Base-by-base conservation (phyloP, 805 yeast species). In the Myxozyma neglecta region DNA sequence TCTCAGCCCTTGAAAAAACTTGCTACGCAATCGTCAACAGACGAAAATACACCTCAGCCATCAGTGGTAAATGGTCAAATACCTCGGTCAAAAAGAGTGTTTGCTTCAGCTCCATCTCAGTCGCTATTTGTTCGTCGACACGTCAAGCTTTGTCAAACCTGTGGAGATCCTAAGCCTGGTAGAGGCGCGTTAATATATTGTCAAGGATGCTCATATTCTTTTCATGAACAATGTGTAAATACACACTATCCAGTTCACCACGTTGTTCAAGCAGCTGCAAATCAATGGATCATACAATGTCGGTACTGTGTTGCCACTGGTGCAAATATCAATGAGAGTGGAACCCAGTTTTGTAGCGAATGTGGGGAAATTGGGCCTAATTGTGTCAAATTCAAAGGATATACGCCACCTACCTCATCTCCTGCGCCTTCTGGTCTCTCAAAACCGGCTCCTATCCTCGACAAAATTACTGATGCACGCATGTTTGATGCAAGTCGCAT, bases 141-240 rank as follows among this genome's bases (percentile, higher is more conserved):
- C 46, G 9, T 45, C 14, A 45, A 35, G 14, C 50, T 37, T 18
- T 62, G 65, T 20, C 53, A 59, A 50, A 44, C 35, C 16, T 53
- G 49, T 34, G 46, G 32, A 14, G 46, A 51, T n/a, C 16, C 44
- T 16, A 29, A 39, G 10, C 6, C 32, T 16, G 16, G 39, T 18
- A 44, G 44, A 50, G 65, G 59, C 32, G 40, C 20, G 6, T 18
- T 60, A 37, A 16, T 63, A 6, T 50, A 56, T 20, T 63, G 66
- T 35, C 66, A 63, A n/a, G 65, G 66, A 11, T 63, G 66, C 35
- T 60, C 65, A 18, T 59, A 45, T 32, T 49, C 65, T 7, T 59
- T 29, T 32, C 66, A 63, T 35, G 66, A 40, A 6, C 11, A 16
- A 7, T 63, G 66, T 18, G 29, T 29, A 24, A 50, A 43, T 18